Base-by-base conservation (phyloP, 164 flowering plant species). In the Piper betle region DNA sequence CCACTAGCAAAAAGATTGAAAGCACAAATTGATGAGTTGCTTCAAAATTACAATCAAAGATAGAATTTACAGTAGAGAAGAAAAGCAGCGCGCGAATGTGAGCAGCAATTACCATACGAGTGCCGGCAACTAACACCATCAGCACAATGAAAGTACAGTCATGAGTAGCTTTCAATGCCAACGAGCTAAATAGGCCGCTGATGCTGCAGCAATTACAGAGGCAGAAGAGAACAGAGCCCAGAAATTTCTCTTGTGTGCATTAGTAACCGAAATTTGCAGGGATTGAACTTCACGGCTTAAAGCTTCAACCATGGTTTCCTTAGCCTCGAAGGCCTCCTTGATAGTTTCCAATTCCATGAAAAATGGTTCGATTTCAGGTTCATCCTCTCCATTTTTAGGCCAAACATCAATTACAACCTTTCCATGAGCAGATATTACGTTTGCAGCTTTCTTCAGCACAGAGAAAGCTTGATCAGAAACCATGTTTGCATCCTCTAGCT, bases 191-290 rank as follows among this genome's bases (percentile, higher is more conserved):
- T 78, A 87, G 11, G 92, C 87, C 60, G 80, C 58, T 20, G 82
- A 80, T 25, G 75, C 75, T 9, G 84, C 91, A 50, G 82, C 85
- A 5, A 87, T 17, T 50, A 91, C 56, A 25, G 87, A 75, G 13
- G 83, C 89, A 20, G 93, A 81, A 1, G 97, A 79, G 18, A 87
- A 20, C 63, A 74, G n/a, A 16, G 83, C 65, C 91, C 83, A 86
- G 52, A 91, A 73, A 68, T 71, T 70, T 77, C 72, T 81, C 72
- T 66, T 72, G 79, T 84, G 82, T 53, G 75, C 86, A 56, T 80
- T 74, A 5, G 60, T 69, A 18, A 75, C 70, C 1, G 82, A 72
- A 1, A 64, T 68, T 65, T 78, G 74, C 74, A 85, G 53, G 2
- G 37, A 18, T 64, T 71, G 80, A 4, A 84, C 53, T 52, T 84